Base-by-base conservation (phyloP, 306 rosid genomes). In the Pachyrhizus erosus region DNA sequence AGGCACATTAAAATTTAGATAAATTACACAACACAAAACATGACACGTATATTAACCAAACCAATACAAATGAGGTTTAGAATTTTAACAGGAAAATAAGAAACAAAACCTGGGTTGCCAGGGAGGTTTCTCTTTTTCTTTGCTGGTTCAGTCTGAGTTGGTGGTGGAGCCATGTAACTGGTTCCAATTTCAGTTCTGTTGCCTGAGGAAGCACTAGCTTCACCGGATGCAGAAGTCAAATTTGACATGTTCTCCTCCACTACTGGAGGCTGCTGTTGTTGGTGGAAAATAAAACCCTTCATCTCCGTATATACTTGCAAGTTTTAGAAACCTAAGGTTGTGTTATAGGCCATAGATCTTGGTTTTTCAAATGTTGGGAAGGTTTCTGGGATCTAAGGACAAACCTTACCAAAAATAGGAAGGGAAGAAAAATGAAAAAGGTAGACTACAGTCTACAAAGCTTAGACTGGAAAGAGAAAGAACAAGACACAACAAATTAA, bases 101-200 rank as follows among this genome's bases (percentile, higher is more conserved):
- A 23, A 49, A 40, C 5, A 5, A 26, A 84, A 96, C 99, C 99
- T 88, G 99, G 99, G 88, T 96, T 93, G 17, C 99, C 99, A 9
- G 99, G 99, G 15, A 93, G 97, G 89, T 89, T 96, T 89, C 98
- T 92, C 79, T 92, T 96, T 88, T 81, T 96, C 87, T 96, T 96
- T 0, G 39, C 27, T 21, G 89, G 89, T 55, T 91, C 91, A 54
- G 73, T 40, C 70, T 84, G 92, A 55, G 93, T 69, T 76, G 80
- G 85, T 24, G 89, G 86, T 18, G 90, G 78, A 46, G 83, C 77
- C 62, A 90, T 83, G 62, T 87, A 88, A 73, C 67, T 81, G 71
- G 83, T 75, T 8, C 86, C 91, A 76, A 83, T 80, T 84, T 94
- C 97, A 24, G 86, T 83, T 85, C 86, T 92, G 86, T 86, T 95